phyloP scores from a whole-genome alignment of 2,329 filamentous ascomycete genomes.

The Fonsecaea multimorphosa region DNA sequence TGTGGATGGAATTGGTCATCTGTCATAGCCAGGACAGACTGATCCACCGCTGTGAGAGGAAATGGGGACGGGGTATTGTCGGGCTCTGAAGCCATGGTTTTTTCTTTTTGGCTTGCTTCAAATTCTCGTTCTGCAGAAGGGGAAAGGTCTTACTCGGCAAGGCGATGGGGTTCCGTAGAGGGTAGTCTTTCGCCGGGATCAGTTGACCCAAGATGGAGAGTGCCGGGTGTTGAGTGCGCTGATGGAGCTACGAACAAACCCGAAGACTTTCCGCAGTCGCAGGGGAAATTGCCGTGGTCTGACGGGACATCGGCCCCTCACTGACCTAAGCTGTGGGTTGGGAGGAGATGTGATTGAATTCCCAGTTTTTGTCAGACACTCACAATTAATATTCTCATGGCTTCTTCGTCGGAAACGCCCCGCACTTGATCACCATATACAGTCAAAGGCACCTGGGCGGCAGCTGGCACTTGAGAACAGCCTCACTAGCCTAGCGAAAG shows the following conservation, averaged over 20 bases:
- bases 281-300: not conserved
- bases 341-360: not conserved
- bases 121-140: not conserved
- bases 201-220: constrained; percentile 19
- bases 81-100: constrained; percentile 18
- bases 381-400: not conserved
- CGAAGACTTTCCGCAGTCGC: constrained; percentile 18
- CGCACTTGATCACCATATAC: constrained; percentile 27
- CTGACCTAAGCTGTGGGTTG: not conserved
- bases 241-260: constrained; percentile 17
- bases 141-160: not conserved
- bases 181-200: constrained; percentile 9
- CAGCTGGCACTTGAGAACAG: not conserved
- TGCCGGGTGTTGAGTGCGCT: not conserved
- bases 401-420: constrained; percentile 16
- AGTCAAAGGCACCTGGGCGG: constrained; percentile 8
- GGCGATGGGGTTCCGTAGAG: not conserved
- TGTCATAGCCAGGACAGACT: constrained; percentile 55
- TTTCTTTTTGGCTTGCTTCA: not conserved
- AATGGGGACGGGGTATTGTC: constrained; percentile 43
- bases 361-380: not conserved
- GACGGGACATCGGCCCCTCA: not conserved
- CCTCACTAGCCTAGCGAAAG: not conserved
- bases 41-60: constrained; percentile 58
- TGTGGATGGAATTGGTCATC: constrained; percentile 61